Evolutionary conservation across 2,329 filamentous ascomycete genomes (phyloP).

Genomic region (Aureobasidium sp.): DNA sequence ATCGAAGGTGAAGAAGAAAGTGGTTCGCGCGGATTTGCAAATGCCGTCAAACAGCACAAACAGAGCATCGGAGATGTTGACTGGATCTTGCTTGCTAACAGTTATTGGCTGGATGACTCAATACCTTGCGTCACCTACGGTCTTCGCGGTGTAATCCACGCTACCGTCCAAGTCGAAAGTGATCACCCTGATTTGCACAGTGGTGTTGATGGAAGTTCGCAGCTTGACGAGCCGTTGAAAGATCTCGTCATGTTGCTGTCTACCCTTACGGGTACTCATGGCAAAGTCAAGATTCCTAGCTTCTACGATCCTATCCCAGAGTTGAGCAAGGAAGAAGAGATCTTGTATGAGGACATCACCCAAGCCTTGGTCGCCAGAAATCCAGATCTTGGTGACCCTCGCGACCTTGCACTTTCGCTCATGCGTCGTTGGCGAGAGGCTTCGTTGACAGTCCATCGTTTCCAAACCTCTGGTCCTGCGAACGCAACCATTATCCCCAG

Average conservation of each 20-base stretch:
- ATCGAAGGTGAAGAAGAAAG: slow-evolving; percentile 97
- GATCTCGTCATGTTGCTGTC: slow-evolving; percentile 80
- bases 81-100: slow-evolving; percentile 92
- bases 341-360: slow-evolving; percentile 77
- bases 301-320: slow-evolving; percentile 83
- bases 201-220: slow-evolving; percentile 88
- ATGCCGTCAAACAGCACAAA: slow-evolving; percentile 74
- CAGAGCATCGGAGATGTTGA: slow-evolving; percentile 81
- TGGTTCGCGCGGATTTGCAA: slow-evolving; percentile 82
- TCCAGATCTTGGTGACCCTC: slow-evolving; percentile 55
- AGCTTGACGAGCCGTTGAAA: slow-evolving; percentile 85
- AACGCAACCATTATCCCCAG: slow-evolving; percentile 89
- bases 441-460: slow-evolving; percentile 85
- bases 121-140: slow-evolving; percentile 95
- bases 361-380: slow-evolving; percentile 67
- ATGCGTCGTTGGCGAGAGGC: slow-evolving; percentile 96
- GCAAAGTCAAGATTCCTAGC: slow-evolving; percentile 73
- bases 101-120: slow-evolving; percentile 96
- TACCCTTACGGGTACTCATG: slow-evolving; percentile 72
- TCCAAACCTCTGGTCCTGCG: slow-evolving; percentile 81
- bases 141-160: slow-evolving; percentile 85
- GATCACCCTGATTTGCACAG: slow-evolving; percentile 85
- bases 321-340: slow-evolving; percentile 66
- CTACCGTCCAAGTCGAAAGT: slow-evolving; percentile 81
- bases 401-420: slow-evolving; percentile 71